Conservation (phyloP, 2,329 filamentous ascomycete genomes). For the Aspergillus persii region DNA sequence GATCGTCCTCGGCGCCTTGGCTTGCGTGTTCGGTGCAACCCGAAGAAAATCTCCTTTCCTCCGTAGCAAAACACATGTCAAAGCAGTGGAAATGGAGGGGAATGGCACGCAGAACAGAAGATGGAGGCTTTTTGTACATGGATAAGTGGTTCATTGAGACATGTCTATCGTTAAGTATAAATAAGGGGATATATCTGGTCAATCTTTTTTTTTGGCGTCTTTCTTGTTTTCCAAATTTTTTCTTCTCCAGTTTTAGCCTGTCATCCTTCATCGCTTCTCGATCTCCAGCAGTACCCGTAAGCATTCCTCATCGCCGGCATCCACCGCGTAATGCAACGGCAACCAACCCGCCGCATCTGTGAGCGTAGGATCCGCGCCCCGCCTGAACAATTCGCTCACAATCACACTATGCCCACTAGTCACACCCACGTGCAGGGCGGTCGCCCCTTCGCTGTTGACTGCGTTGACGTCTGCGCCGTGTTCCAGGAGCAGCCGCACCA, state of each 20-base stretch:
- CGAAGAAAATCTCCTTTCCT: too few relatives aligned
- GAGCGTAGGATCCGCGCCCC: not conserved
- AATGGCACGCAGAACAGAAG: not conserved
- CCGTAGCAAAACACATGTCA: too few relatives aligned
- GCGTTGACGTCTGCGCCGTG: conserved; percentile 1
- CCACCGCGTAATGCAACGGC: conserved; percentile 2
- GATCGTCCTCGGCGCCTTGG: too few relatives aligned
- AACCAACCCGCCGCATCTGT: conserved; percentile 2
- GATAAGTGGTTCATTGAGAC: not conserved
- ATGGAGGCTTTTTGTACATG: not conserved
- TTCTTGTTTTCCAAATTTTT: too few relatives aligned
- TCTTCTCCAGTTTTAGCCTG: too few relatives aligned
- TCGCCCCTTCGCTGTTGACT: not conserved
- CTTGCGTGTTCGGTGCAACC: too few relatives aligned
- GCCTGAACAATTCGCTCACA: not conserved
- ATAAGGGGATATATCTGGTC: not conserved
- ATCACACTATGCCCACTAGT: not conserved
- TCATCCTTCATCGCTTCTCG: not conserved
- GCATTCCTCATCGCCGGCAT: conserved; percentile 3
- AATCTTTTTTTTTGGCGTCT: not conserved
- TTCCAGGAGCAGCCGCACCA: not conserved
- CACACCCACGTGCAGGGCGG: not conserved
- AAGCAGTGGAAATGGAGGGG: too few relatives aligned
- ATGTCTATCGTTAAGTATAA: not conserved
- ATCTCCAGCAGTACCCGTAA: not conserved